Conservation (phyloP, 768 basidiomycete genomes). For the Rhodotorula diobovata region DNA sequence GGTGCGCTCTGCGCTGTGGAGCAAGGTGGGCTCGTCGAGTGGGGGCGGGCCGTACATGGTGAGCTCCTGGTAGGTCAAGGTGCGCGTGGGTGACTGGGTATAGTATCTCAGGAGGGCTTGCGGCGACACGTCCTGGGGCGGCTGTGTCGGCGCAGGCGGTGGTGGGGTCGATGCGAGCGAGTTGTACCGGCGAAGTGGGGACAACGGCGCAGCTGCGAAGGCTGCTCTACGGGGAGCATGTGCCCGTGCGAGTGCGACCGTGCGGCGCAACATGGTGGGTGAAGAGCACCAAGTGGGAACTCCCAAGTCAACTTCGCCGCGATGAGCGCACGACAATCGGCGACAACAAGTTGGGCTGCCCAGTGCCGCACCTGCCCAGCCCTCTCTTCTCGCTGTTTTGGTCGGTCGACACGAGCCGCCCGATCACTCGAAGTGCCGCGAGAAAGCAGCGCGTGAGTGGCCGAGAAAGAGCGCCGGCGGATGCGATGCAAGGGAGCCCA, state of each 20-base stretch:
- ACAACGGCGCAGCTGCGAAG: too few relatives aligned
- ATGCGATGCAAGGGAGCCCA: too few relatives aligned
- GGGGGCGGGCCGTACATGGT: constrained; percentile 32
- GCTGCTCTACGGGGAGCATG: neutral
- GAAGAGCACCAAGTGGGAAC: neutral
- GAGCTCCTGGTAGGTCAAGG: constrained; percentile 34
- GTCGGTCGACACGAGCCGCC: too few relatives aligned
- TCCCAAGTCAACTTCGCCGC: neutral
- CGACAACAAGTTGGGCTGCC: too few relatives aligned
- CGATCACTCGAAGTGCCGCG: too few relatives aligned
- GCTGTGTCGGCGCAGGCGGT: neutral
- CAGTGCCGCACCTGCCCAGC: too few relatives aligned
- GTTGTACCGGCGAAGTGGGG: neutral
- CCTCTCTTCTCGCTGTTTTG: too few relatives aligned
- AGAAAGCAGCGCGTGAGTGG: too few relatives aligned
- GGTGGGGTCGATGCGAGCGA: neutral
- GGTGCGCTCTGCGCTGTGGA: constrained; percentile 38
- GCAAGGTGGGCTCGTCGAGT: constrained; percentile 28
- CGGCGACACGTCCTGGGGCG: neutral
- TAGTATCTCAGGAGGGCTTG: constrained; percentile 32
- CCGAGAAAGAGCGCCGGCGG: too few relatives aligned
- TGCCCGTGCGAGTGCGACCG: neutral
- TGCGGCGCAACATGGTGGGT: neutral
- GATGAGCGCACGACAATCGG: neutral
- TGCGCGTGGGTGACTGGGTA: constrained; percentile 26